A percentile compares a stretch with the other conserved stretches of the same genome.
Conservation (phyloP, 805 yeast genomes). For the Lipomyces spencermartinsiae region DNA sequence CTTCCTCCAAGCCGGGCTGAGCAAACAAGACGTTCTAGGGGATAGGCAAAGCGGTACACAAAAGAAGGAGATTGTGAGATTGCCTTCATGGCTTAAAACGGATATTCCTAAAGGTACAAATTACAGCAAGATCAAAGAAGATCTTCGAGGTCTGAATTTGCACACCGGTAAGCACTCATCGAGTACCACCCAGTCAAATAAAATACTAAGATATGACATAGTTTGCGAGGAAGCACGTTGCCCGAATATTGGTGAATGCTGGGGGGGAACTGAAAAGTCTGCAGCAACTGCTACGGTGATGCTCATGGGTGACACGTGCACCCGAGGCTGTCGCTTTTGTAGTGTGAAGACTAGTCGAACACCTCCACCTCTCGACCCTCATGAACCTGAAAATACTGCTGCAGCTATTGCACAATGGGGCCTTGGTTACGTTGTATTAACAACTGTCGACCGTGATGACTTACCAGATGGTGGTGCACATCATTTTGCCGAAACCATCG, state of each 20-base stretch:
- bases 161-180: constrained; percentile 58
- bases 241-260: constrained; percentile 99
- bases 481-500: constrained; percentile 88
- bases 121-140: constrained; percentile 79
- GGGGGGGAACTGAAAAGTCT: constrained; percentile 93
- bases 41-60: neutral
- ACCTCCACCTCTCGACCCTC: constrained; percentile 91
- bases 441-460: constrained; percentile 98
- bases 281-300: constrained; percentile 97
- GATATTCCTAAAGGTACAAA: constrained; percentile 96
- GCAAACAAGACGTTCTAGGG: constrained; percentile 15
- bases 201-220: neutral
- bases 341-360: constrained; percentile 90
- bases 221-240: constrained; percentile 99
- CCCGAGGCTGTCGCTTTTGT: constrained; percentile 98
- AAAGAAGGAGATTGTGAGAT: constrained; percentile 47
- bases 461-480: constrained; percentile 89
- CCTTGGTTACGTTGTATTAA: constrained; percentile 93
- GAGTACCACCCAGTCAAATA: neutral
- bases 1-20: constrained; percentile 54
- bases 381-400: constrained; percentile 97
- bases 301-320: constrained; percentile 98
- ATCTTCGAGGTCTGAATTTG: constrained; percentile 83
- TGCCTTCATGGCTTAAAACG: constrained; percentile 93
- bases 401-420: constrained; percentile 99